Evolutionary conservation across 495 filamentous ascomycete genomes (phyloP), one percentile per base, ranked within the genome.

Genomic region (Aspergillus bertholletiae): DNA sequence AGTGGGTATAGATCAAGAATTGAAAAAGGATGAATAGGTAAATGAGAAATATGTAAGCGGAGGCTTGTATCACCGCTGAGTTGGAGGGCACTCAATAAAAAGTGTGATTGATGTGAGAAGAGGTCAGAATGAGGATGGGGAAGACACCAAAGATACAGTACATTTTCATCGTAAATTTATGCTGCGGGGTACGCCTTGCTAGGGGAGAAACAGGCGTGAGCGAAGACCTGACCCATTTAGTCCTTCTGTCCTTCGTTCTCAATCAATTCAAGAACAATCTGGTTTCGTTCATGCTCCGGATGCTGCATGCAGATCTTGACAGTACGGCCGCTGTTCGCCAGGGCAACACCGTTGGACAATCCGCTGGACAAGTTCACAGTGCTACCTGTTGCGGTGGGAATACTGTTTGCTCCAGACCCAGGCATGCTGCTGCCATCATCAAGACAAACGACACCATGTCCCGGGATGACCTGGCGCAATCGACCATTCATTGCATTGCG

Each of bases 251-350:
- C 92, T 65, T 96, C 90, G 69, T 98, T 98, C 57, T 97, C 79
- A 62, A 96, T 69, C 80, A 98, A 79, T 71, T 97, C 95, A 57
- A 97, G 71, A 50, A 97, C 86, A 57, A 98, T 82, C 74, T 96
- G 91, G 55, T 81, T 85, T 21, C 87, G 81, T 45, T 89, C 78
- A 54, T 86, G 74, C 70, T 95, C 88, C 1, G 94, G 94, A 72
- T 97, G 93, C 61, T 90, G 90, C 89, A 97, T 93, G 57, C 87
- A 88, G 37, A 98, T 82, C 80, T 98, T 98, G 50, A 97, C 85
- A 2, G 86, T 96, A 53, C 84, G 72, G 13, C 69, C 67, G 2
- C 30, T 51, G 22, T 37, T 52, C 1, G 58, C 64, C 7, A 60
- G 39, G 3, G 64, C 59, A 4, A 51, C 51, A 5, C 74, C 74